phyloP scores from a whole-genome alignment of 1,284 basidiomycete genomes.

The Coniferiporia weirii region DNA sequence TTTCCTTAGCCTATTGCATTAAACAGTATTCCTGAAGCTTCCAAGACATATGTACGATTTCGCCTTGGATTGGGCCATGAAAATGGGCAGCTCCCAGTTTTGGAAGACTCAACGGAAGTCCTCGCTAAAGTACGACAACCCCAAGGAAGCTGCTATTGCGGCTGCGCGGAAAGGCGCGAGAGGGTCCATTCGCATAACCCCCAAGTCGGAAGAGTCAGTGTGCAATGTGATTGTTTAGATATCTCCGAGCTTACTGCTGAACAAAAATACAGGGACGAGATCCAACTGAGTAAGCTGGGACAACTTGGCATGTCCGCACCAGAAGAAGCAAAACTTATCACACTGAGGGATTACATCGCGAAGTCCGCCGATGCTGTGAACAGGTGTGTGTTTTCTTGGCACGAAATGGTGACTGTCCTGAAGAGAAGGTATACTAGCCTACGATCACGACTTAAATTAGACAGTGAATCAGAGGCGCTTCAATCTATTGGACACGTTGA shows the following conservation, averaged over 20 bases:
- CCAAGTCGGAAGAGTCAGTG: constrained; percentile 70
- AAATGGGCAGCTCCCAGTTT: constrained; percentile 66
- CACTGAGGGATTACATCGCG: constrained; percentile 84
- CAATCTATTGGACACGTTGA: constrained; percentile 66
- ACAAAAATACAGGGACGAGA: constrained; percentile 56
- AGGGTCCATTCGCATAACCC: constrained; percentile 38
- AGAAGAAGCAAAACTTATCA: constrained; percentile 79
- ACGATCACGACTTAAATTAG: constrained; percentile 52
- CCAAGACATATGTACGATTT: constrained; percentile 80
- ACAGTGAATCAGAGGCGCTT: constrained; percentile 59
- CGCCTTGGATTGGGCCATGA: constrained; percentile 85
- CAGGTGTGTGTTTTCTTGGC: constrained; percentile 36
- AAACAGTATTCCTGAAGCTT: constrained; percentile 41
- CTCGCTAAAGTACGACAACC: constrained; percentile 52
- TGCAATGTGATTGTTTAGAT: constrained; percentile 6
- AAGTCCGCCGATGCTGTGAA: constrained; percentile 71
- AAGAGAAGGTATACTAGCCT: constrained; percentile 40
- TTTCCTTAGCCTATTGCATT: not conserved
- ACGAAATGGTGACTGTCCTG: constrained; percentile 3
- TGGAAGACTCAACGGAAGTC: constrained; percentile 58
- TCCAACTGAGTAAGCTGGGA: constrained; percentile 65
- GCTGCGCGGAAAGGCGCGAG: constrained; percentile 46
- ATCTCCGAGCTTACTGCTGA: constrained; percentile 5
- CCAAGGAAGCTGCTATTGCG: constrained; percentile 61
- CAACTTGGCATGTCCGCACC: constrained; percentile 75